A percentile compares a stretch with the other conserved stretches of the same genome.
Evolutionary conservation across 768 basidiomycete genomes (phyloP).

Genomic region (Hydnomerulius pinastri): DNA sequence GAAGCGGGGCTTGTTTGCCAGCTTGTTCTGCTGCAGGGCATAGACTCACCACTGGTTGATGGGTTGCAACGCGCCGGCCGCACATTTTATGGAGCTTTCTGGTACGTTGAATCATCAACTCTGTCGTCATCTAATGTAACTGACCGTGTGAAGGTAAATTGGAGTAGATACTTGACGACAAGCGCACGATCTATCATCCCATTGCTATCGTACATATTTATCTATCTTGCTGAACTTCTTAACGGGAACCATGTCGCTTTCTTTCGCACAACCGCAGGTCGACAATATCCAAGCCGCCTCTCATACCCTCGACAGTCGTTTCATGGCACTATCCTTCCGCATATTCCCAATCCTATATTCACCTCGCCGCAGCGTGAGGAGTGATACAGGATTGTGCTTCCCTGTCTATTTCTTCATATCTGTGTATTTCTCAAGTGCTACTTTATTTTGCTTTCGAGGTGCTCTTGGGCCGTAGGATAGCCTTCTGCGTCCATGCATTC

Average conservation of each 20-base stretch:
- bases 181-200: slow-evolving; percentile 32
- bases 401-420: slow-evolving; percentile 29
- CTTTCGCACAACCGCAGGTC: slow-evolving; percentile 25
- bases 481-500: slow-evolving; percentile 8
- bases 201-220: slow-evolving; percentile 36
- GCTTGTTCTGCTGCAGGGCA: slow-evolving; percentile 69
- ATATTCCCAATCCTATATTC: slow-evolving; percentile 10
- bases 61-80: slow-evolving; percentile 31
- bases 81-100: slow-evolving; percentile 24
- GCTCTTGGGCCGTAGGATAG: slow-evolving; percentile 9
- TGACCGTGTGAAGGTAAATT: slow-evolving; percentile 16
- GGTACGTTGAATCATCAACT: slow-evolving; percentile 14
- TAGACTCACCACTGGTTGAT: slow-evolving; percentile 37
- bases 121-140: neutral
- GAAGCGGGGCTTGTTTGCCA: slow-evolving; percentile 62
- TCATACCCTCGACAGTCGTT: slow-evolving; percentile 35
- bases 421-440: slow-evolving; percentile 33
- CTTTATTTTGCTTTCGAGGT: slow-evolving; percentile 29
- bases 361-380: slow-evolving; percentile 1
- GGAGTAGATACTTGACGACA: slow-evolving; percentile 32
- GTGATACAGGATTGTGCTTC: slow-evolving; percentile 15
- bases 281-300: slow-evolving; percentile 27
- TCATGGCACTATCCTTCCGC: slow-evolving; percentile 16
- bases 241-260: slow-evolving; percentile 29
- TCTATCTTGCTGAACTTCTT: slow-evolving; percentile 31